Evolutionary conservation across 805 yeast genomes (phyloP), one percentile per base, ranked within the genome.

Genomic region (Ogataea nonfermentans): DNA sequence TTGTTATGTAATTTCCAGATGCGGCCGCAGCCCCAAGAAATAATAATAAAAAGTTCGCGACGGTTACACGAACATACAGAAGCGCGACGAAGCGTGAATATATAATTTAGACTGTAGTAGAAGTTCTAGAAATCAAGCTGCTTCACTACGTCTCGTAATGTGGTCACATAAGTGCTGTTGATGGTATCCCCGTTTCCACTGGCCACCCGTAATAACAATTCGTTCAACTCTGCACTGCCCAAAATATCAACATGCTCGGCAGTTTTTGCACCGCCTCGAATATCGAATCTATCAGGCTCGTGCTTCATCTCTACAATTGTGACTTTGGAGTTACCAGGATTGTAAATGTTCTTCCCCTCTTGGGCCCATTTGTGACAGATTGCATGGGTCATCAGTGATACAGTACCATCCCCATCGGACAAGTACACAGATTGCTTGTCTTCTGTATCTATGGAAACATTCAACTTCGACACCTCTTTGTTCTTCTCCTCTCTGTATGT

Each of bases 221-320:
- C 99, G 58, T 93, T 93, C 59, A 93, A 68, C 56, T 84, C 95
- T 1, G 97, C 87, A 47, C 95, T 80, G 2, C 99, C 99, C 32
- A 93, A 69, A 32, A 93, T 90, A 59, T 93, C 99, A 20, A 93
- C 99, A 62, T 93, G 99, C 55, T 93, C 99, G 1, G 98, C 97
- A 1, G 97, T 91, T 59, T 84, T 85, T 9, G 96, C 95, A 10
- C 99, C 99, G 17, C 99, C 99, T 49, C 99, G 75, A 24, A 93
- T 85, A 65, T 93, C 99, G 54, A 85, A 89, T 49, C 86, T 68
- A 56, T 87, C 95, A 0, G 99, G 99, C 57, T 90, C 95, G 56
- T 93, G 96, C 53, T 77, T 75, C 68, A 93, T 83, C 64, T 93
- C 99, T 10, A 91, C 96, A 34, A 89, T 72, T 15, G 78, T 90